Conservation (phyloP, 176 grass and related monocot species). For the Aegilops umbellulata region DNA sequence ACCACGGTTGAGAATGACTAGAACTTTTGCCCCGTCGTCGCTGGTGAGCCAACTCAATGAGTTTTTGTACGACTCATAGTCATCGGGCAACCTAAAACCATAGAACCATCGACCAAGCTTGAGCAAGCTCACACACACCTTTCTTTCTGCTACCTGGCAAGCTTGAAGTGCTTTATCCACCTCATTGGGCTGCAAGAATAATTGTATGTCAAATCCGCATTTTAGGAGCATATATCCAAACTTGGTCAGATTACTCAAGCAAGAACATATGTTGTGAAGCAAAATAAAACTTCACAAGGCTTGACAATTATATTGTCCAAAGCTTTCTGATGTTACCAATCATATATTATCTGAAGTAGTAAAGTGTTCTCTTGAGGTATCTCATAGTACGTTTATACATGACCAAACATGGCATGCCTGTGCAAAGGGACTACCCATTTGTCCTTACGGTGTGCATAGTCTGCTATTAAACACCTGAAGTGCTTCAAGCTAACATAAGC, state of each 20-base stretch:
- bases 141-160: constrained; percentile 47
- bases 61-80: constrained; percentile 41
- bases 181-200: constrained; percentile 51
- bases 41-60: constrained; percentile 57
- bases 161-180: constrained; percentile 48
- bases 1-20: constrained; percentile 70
- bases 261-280: background rate
- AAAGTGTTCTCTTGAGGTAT: background rate
- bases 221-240: background rate
- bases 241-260: background rate
- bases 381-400: background rate
- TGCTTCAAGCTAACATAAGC: background rate
- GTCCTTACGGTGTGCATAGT: background rate
- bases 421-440: background rate
- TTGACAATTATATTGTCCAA: background rate
- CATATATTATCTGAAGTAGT: background rate
- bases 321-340: background rate
- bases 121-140: constrained; percentile 55
- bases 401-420: background rate
- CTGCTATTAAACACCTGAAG: background rate
- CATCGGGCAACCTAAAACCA: constrained; percentile 75
- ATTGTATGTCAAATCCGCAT: background rate
- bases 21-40: constrained; percentile 40
- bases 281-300: background rate
- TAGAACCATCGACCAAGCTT: constrained; percentile 83